A percentile compares a stretch with the other conserved stretches of the same genome.
Conservation (phyloP, 192 early-diverging fungal species). For the Backusella tuberculispora region DNA sequence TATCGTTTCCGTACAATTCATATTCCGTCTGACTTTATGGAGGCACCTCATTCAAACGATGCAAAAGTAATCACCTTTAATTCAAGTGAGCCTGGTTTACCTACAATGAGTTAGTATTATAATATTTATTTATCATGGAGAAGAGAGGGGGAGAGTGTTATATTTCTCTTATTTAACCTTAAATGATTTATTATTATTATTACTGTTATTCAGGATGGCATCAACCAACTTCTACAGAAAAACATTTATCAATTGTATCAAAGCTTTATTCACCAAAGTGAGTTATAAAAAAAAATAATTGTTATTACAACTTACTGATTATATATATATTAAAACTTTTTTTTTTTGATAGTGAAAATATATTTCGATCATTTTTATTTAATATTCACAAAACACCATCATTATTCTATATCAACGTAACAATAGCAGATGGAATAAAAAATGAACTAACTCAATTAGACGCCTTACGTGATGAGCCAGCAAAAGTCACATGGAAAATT, state of each 20-base stretch:
- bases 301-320: background rate
- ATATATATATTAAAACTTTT: background rate
- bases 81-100: constrained; percentile 16
- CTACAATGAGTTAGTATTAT: constrained; percentile 16
- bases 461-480: background rate
- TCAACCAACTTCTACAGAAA: constrained; percentile 25
- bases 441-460: constrained; percentile 7
- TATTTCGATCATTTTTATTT: constrained; percentile 22
- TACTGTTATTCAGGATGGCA: background rate
- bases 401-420: constrained; percentile 17
- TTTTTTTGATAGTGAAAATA: constrained; percentile 14
- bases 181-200: background rate
- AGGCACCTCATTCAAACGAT: constrained; percentile 25
- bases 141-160: background rate
- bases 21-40: constrained; percentile 14
- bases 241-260: constrained; percentile 2
- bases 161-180: background rate
- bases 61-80: constrained; percentile 1
- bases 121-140: too few relatives aligned
- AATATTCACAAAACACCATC: constrained; percentile 10
- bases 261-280: constrained; percentile 27
- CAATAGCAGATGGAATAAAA: constrained; percentile 14
- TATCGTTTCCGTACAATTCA: constrained; percentile 20
- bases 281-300: background rate
- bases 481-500: constrained; percentile 2